Evolutionary conservation across 2,329 filamentous ascomycete genomes (phyloP).

Genomic region (Emmonsia crescens): DNA sequence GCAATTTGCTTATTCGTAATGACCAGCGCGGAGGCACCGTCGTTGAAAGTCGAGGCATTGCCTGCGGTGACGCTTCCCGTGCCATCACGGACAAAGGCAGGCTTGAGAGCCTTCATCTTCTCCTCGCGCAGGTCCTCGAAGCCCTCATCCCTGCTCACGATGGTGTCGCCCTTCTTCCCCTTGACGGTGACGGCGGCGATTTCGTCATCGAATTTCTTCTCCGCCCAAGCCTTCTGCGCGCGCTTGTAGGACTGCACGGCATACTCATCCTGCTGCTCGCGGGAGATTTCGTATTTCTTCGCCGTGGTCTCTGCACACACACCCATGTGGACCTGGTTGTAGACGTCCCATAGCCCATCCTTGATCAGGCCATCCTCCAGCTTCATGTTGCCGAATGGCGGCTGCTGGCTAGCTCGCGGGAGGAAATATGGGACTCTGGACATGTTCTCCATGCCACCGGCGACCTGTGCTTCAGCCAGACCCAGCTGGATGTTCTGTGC

Average conservation of each 20-base stretch:
- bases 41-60: constrained; percentile 88
- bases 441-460: constrained; percentile 99
- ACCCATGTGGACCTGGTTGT: constrained; percentile 96
- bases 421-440: constrained; percentile 85
- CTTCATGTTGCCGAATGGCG: constrained; percentile 76
- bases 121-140: constrained; percentile 79
- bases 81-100: constrained; percentile 77
- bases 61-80: constrained; percentile 87
- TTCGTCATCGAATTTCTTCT: constrained; percentile 75
- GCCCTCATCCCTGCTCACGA: constrained; percentile 77
- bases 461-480: constrained; percentile 74
- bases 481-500: constrained; percentile 93
- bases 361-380: constrained; percentile 88
- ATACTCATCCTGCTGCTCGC: constrained; percentile 84
- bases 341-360: constrained; percentile 92
- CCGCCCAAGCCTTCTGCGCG: constrained; percentile 80
- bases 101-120: constrained; percentile 76
- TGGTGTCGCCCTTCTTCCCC: constrained; percentile 67
- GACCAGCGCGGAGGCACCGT: constrained; percentile 84
- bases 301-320: constrained; percentile 92
- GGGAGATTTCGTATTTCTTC: constrained; percentile 69
- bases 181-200: constrained; percentile 80
- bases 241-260: constrained; percentile 82
- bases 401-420: constrained; percentile 67
- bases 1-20: constrained; percentile 72